Conservation (phyloP, 2,329 filamentous ascomycete genomes). For the Graphiopsis chlorocephala region DNA sequence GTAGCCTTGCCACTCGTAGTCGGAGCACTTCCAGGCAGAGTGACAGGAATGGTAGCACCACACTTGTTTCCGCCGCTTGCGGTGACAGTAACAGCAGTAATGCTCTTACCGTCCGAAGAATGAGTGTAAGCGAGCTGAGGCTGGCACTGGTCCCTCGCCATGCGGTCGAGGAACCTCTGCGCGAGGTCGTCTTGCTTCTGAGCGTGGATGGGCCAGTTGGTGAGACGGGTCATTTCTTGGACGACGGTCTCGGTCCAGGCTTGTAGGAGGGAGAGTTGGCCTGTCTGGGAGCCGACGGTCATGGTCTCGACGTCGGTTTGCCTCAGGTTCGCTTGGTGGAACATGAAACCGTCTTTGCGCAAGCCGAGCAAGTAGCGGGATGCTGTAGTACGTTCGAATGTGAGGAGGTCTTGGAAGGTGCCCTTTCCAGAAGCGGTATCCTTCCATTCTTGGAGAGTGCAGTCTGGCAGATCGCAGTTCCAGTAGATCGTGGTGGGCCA, state of each 20-base stretch:
- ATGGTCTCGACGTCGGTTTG: constrained; percentile 48
- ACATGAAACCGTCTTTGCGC: constrained; percentile 58
- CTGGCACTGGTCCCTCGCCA: constrained; percentile 51
- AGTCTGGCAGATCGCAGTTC: constrained; percentile 58
- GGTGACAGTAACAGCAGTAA: constrained; percentile 50
- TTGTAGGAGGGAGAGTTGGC: constrained; percentile 54
- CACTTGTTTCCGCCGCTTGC: constrained; percentile 51
- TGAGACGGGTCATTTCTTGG: constrained; percentile 54
- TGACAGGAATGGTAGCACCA: constrained; percentile 53
- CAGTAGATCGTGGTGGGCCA: constrained; percentile 64
- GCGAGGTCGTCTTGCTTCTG: constrained; percentile 57
- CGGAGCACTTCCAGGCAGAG: constrained; percentile 47
- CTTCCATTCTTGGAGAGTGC: constrained; percentile 61
- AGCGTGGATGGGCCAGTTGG: constrained; percentile 54
- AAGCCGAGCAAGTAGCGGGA: constrained; percentile 57
- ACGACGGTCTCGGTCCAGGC: constrained; percentile 56
- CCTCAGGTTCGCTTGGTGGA: constrained; percentile 62
- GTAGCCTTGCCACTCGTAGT: constrained; percentile 28
- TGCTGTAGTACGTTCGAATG: constrained; percentile 52
- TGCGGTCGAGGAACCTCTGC: constrained; percentile 51
- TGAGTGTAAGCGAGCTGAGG: constrained; percentile 50
- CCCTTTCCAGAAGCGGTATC: constrained; percentile 56
- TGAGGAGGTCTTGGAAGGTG: constrained; percentile 52
- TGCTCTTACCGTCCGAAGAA: constrained; percentile 41
- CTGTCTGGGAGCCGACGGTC: constrained; percentile 48